Percentiles rank a stretch among this genome's conserved stretches.
These are phyloP conservation scores for Aotearoamyces nothofagi DNA, from an alignment of 2,329 filamentous ascomycete species.

Conservation along the genomic window DNA sequence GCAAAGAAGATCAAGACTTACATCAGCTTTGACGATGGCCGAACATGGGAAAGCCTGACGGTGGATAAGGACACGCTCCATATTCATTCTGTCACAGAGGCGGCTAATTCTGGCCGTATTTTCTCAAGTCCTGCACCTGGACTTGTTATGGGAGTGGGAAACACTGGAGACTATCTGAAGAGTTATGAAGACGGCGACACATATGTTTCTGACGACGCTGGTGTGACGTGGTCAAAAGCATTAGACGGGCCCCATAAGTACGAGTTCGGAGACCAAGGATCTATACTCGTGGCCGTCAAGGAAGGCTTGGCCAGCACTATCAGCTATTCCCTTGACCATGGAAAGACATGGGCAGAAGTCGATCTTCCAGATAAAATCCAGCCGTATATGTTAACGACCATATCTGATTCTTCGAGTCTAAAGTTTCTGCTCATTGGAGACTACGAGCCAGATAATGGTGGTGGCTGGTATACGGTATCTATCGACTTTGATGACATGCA, in stretches of 20 bases:
- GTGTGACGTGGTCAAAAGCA: constrained; percentile 64
- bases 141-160: constrained; percentile 86
- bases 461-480: constrained; percentile 43
- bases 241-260: constrained; percentile 81
- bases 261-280: constrained; percentile 88
- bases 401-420: constrained; percentile 80
- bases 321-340: constrained; percentile 77
- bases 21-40: constrained; percentile 92
- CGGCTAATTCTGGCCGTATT: constrained; percentile 68
- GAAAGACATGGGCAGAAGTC: constrained; percentile 65
- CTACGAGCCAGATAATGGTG: constrained; percentile 30
- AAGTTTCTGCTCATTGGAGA: constrained; percentile 71
- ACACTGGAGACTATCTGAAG: constrained; percentile 62
- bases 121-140: constrained; percentile 92
- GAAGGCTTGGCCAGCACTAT: constrained; percentile 50
- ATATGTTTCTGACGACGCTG: constrained; percentile 84
- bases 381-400: constrained; percentile 68
- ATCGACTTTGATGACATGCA: constrained; percentile 76
- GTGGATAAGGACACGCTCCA: constrained; percentile 58
- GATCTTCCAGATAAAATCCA: constrained; percentile 55
- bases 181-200: constrained; percentile 61
- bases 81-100: constrained; percentile 80
- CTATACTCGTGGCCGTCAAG: constrained; percentile 68
- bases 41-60: constrained; percentile 65
- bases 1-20: constrained; percentile 59